Conservation (phyloP, 805 yeast genomes). For the Hanseniaspora hatyaiensis region DNA sequence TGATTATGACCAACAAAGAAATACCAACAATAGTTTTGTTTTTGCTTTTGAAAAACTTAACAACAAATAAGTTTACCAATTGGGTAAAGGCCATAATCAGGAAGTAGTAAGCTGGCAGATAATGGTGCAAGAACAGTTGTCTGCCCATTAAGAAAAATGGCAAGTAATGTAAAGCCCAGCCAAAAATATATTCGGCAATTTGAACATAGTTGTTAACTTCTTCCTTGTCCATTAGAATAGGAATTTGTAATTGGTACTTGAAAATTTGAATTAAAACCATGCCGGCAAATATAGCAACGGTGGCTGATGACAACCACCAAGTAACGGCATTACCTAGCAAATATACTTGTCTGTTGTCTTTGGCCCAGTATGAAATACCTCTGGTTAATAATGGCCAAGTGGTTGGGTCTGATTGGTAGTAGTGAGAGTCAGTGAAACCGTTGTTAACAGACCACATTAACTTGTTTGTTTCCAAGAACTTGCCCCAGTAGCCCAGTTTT, state of each 20-base stretch:
- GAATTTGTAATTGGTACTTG: slow-evolving; percentile 56
- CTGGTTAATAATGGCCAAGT: slow-evolving; percentile 66
- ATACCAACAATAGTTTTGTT: slow-evolving; percentile 35
- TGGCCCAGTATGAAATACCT: slow-evolving; percentile 75
- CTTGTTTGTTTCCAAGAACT: slow-evolving; percentile 53
- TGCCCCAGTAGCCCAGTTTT: slow-evolving; percentile 42
- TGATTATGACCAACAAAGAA: slow-evolving; percentile 37
- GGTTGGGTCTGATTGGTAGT: slow-evolving; percentile 58
- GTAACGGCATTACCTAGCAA: slow-evolving; percentile 66
- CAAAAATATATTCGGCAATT: slow-evolving; percentile 48
- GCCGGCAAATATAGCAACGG: slow-evolving; percentile 40
- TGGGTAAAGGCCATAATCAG: slow-evolving; percentile 71
- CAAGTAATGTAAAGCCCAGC: slow-evolving; percentile 59
- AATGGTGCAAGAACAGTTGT: slow-evolving; percentile 87
- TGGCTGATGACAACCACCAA: slow-evolving; percentile 61
- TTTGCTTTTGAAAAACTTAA: slow-evolving; percentile 23
- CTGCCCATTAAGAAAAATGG: slow-evolving; percentile 84
- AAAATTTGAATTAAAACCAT: slow-evolving; percentile 36
- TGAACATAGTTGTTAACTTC: slow-evolving; percentile 57
- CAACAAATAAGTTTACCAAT: slow-evolving; percentile 42
- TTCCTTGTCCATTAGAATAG: slow-evolving; percentile 39
- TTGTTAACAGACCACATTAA: slow-evolving; percentile 70
- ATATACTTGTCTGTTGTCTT: slow-evolving; percentile 50
- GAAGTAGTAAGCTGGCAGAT: slow-evolving; percentile 84
- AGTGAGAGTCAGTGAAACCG: slow-evolving; percentile 57